Evolutionary conservation across 805 yeast species (phyloP).

Genomic region (Metschnikowia reukaufii): DNA sequence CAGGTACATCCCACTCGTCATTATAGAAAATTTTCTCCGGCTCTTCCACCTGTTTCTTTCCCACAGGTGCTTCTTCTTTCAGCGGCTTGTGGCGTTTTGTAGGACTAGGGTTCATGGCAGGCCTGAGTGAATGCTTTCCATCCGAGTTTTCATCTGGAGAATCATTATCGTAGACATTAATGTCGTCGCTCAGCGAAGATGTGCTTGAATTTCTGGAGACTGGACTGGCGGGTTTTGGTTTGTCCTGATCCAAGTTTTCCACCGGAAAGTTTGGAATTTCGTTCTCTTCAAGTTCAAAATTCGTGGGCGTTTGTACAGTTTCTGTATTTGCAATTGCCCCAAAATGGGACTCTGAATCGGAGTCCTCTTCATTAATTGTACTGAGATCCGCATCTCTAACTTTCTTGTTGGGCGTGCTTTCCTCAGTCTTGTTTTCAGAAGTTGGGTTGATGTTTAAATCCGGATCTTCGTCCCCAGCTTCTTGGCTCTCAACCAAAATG

Average conservation of each 20-base stretch:
- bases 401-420: not conserved
- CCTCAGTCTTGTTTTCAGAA: not conserved
- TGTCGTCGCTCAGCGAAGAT: conserved; percentile 5
- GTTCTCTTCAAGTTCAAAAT: not conserved
- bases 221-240: not conserved
- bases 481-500: conserved; percentile 1
- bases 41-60: not conserved
- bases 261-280: not conserved
- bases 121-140: conserved; percentile 10
- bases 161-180: not conserved
- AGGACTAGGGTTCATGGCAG: conserved; percentile 14
- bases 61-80: not conserved
- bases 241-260: not conserved
- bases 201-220: not conserved
- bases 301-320: conserved; percentile 5
- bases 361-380: not conserved
- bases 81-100: conserved; percentile 8
- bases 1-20: conserved; percentile 27
- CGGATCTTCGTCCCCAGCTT: not conserved
- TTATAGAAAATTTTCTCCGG: conserved; percentile 9
- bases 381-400: not conserved
- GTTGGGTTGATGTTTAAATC: not conserved
- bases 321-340: not conserved
- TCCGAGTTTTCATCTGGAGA: conserved; percentile 1
- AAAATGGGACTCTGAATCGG: not conserved